Evolutionary conservation across 2,329 filamentous ascomycete genomes (phyloP), one percentile per base, ranked within the genome.

Genomic region (Fusarium sacchari): DNA sequence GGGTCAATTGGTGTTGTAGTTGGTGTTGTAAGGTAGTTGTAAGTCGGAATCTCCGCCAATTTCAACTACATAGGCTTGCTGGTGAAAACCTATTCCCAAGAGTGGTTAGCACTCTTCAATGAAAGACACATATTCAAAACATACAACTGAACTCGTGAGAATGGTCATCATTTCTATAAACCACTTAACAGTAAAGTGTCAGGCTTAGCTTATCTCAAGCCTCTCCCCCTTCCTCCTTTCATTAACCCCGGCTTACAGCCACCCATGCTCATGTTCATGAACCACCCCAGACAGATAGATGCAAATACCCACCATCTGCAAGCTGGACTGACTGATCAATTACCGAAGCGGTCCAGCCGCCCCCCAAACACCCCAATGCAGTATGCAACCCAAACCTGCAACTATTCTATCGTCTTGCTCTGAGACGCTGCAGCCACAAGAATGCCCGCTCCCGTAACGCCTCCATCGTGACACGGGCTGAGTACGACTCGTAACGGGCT

Each of bases 371-470:
- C 58, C 53, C 49, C 70, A 49, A 65, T 42, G 44, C 40, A 60
- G n/a, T 60, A 68, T 73, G 71, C 69, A 68, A 68, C 71, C 67
- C 66, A 55, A 67, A 58, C 32, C 40, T 43, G 28, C 34, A 42
- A 30, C 53, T 68, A 64, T 64, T 82, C 80, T 49, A 83, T 80
- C 71, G 82, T 80, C 71, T 82, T 82, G 67, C 77, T 82, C n/a
- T 73, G 77, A 46, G 77, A 78, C 12, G 81, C 77, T 32, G 82
- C 82, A 36, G 86, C 88, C 30, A 88, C 89, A 63, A 91, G 79
- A 40, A 91, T 89, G 1, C 89, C 89, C 1, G 89, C 89, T 13
- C 89, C 89, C 18, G 86, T 89, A 64, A 91, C 89, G 15, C 89
- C 89, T 18, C 89, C 89, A 65, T 91, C 88, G 71, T 91, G 88